These are phyloP conservation scores for Trametes sanguinea DNA, from an alignment of 768 basidiomycete genomes.

Conservation along the genomic window DNA sequence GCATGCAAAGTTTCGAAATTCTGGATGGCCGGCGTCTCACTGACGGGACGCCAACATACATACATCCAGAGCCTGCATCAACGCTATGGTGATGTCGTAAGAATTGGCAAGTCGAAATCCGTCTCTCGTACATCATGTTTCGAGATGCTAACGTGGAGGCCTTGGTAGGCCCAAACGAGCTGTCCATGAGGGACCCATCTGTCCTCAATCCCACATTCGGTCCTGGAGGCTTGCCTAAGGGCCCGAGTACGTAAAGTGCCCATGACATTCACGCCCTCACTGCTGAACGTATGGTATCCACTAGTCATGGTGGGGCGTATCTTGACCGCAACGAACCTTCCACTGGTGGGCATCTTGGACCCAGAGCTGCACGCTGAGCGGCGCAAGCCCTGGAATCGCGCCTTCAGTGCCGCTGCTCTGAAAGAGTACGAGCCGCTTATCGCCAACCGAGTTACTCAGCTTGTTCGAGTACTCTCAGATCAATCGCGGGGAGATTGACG, in stretches of 20 bases:
- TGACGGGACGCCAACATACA: constrained; percentile 33
- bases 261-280: no score
- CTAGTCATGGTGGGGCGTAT: constrained; percentile 6
- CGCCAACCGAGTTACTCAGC: constrained; percentile 39
- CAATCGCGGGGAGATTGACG: constrained; percentile 30
- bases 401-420: constrained; percentile 46
- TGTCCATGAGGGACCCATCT: no score
- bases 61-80: constrained; percentile 36
- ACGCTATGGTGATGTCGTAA: constrained; percentile 39
- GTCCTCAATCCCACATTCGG: no score
- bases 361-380: constrained; percentile 44
- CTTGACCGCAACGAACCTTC: constrained; percentile 6
- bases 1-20: constrained; percentile 33
- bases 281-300: no score
- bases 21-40: constrained; percentile 24
- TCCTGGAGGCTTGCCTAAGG: no score
- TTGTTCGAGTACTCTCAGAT: constrained; percentile 39
- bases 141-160: no score
- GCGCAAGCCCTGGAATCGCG: constrained; percentile 51
- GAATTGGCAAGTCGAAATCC: constrained; percentile 30
- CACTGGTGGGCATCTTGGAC: constrained; percentile 10
- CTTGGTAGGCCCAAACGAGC: no score
- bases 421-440: constrained; percentile 48
- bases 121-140: not conserved
- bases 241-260: no score